Percentiles rank a stretch among this genome's conserved stretches.
These are phyloP conservation scores for Xanthoceras sorbifolium DNA, from an alignment of 345 rosid species.

Conservation along the genomic window DNA sequence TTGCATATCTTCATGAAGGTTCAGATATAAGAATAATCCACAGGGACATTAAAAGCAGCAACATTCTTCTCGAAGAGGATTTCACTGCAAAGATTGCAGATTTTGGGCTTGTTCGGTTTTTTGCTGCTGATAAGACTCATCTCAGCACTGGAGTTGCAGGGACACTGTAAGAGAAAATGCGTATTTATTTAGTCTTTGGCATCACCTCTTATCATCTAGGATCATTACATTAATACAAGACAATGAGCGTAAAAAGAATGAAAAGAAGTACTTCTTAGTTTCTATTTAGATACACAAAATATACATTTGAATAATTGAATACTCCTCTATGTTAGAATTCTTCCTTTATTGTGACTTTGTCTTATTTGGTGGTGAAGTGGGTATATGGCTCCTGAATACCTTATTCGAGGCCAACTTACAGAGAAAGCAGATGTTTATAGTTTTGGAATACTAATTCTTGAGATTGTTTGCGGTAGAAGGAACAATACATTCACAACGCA, in stretches of 20 bases:
- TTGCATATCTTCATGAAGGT: constrained; percentile 57
- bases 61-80: constrained; percentile 52
- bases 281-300: too few species aligned
- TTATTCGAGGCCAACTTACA: constrained; percentile 50
- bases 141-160: constrained; percentile 61
- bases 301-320: neutral
- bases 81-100: constrained; percentile 52
- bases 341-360: neutral
- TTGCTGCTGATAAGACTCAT: constrained; percentile 50
- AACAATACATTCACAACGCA: constrained; percentile 34
- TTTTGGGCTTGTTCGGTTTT: constrained; percentile 53
- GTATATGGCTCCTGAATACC: constrained; percentile 64
- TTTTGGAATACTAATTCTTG: constrained; percentile 51
- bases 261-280: neutral
- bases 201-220: neutral
- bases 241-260: neutral
- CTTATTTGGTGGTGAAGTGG: constrained; percentile 37
- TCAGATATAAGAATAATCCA: constrained; percentile 45
- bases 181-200: neutral
- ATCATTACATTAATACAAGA: neutral
- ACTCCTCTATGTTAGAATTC: neutral
- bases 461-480: constrained; percentile 45
- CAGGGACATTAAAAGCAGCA: constrained; percentile 58
- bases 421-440: constrained; percentile 62
- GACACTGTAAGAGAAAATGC: constrained; percentile 41